These are phyloP conservation scores for Pythium rishiriense DNA, from an alignment of 352 stramenopile genomes.

Conservation along the genomic window DNA sequence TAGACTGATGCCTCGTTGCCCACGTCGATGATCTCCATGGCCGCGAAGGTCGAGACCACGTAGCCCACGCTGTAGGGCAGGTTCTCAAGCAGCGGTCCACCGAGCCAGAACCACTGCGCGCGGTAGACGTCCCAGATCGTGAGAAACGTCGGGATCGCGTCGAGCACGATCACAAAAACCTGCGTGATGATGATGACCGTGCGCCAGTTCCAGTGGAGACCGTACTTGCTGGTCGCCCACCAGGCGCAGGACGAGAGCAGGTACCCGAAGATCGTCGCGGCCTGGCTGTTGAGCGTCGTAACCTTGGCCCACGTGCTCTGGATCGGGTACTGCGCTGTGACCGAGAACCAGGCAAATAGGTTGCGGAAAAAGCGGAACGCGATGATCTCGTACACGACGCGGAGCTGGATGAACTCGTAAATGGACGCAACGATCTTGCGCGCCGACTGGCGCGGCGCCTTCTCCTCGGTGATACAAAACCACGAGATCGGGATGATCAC, in stretches of 20 bases:
- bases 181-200: slow-evolving; percentile 22
- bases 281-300: slow-evolving; percentile 31
- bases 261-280: slow-evolving; percentile 24
- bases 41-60: slow-evolving; percentile 32
- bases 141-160: slow-evolving; percentile 30
- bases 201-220: slow-evolving; percentile 32
- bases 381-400: slow-evolving; percentile 33
- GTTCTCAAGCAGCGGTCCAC: slow-evolving; percentile 29
- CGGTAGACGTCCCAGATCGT: slow-evolving; percentile 34
- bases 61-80: slow-evolving; percentile 28
- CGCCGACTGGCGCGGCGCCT: slow-evolving; percentile 15
- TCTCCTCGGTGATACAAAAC: slow-evolving; percentile 30
- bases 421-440: slow-evolving; percentile 4
- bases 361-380: slow-evolving; percentile 36
- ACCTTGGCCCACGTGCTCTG: slow-evolving; percentile 32
- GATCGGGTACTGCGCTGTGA: slow-evolving; percentile 31
- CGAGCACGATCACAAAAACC: slow-evolving; percentile 27
- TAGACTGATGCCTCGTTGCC: slow-evolving; percentile 38
- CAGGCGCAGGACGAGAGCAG: slow-evolving; percentile 4
- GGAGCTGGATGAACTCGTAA: slow-evolving; percentile 27
- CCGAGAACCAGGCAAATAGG: slow-evolving; percentile 26
- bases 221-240: slow-evolving; percentile 19
- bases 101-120: slow-evolving; percentile 32
- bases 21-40: slow-evolving; percentile 33
- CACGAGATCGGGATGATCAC: slow-evolving; percentile 6